Evolutionary conservation across 768 basidiomycete species (phyloP).

Genomic region (Tricholomella constricta): DNA sequence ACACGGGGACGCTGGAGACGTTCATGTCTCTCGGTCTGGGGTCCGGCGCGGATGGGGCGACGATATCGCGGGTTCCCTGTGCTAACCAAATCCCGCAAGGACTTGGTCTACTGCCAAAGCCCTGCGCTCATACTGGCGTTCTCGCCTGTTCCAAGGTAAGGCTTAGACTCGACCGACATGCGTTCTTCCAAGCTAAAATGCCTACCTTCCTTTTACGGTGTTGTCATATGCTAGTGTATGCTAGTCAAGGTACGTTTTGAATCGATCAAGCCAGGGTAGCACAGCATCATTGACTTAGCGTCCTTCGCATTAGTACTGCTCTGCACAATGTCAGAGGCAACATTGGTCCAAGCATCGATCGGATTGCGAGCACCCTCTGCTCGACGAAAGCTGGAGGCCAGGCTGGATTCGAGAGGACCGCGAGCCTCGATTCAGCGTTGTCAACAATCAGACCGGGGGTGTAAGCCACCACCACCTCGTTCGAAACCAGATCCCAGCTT

Average conservation of each 20-base stretch:
- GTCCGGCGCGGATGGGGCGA: constrained; percentile 21
- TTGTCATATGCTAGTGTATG: constrained; percentile 3
- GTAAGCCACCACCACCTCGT: constrained; percentile 21
- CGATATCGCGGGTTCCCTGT: constrained; percentile 23
- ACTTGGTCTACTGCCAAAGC: constrained; percentile 4
- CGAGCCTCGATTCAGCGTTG: constrained; percentile 19
- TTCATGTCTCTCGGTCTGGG: constrained; percentile 33
- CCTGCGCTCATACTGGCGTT: constrained; percentile 4
- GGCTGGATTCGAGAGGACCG: constrained; percentile 34
- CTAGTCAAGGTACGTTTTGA: constrained; percentile 7
- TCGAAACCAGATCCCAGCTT: constrained; percentile 29
- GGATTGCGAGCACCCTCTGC: constrained; percentile 34
- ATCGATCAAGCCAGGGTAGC: no score
- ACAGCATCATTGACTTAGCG: background rate
- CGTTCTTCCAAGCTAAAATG: no score
- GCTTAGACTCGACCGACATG: no score
- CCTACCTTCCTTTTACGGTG: no score
- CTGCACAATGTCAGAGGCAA: constrained; percentile 34
- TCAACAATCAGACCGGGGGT: constrained; percentile 2
- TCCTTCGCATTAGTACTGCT: constrained; percentile 30
- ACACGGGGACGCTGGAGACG: constrained; percentile 22
- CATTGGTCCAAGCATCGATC: constrained; percentile 38
- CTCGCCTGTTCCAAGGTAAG: constrained; percentile 31
- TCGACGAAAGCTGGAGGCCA: constrained; percentile 33
- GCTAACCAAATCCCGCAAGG: constrained; percentile 17